phyloP scores from a whole-genome alignment of 1,284 basidiomycete genomes.

The Ustilago curta region DNA sequence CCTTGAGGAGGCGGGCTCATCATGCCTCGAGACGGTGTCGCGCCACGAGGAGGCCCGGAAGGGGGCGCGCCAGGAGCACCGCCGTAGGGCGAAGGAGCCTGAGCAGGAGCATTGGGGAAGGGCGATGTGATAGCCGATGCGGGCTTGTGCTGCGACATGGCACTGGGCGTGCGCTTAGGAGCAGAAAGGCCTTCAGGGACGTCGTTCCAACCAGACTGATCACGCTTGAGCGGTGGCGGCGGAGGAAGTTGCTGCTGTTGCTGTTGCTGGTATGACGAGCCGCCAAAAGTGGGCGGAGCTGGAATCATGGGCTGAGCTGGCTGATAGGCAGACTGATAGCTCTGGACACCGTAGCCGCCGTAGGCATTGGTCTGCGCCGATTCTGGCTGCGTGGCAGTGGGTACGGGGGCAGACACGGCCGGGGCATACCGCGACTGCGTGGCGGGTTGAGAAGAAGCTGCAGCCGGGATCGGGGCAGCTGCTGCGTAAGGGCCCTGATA shows the following conservation, averaged over 20 bases:
- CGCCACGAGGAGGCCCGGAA: constrained; percentile 61
- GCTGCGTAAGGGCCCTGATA: constrained; percentile 44
- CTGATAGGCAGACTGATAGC: constrained; percentile 69
- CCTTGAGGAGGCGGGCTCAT: constrained; percentile 52
- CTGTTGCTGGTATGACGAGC: constrained; percentile 36
- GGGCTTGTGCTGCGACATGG: constrained; percentile 53
- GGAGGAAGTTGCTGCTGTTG: constrained; percentile 65
- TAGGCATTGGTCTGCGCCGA: constrained; percentile 33
- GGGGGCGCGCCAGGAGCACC: constrained; percentile 58
- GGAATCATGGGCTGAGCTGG: constrained; percentile 61
- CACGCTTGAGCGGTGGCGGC: constrained; percentile 73
- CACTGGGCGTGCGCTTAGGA: constrained; percentile 66
- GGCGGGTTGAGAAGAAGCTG: constrained; percentile 66
- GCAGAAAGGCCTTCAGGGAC: constrained; percentile 73
- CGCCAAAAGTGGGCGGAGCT: constrained; percentile 70
- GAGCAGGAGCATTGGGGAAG: constrained; percentile 78
- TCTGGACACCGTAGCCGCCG: constrained; percentile 34
- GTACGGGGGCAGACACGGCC: constrained; percentile 66
- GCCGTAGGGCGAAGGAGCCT: constrained; percentile 44
- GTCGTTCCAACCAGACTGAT: constrained; percentile 92
- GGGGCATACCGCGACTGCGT: constrained; percentile 71
- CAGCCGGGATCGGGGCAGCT: constrained; percentile 70
- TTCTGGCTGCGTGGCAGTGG: constrained; percentile 28
- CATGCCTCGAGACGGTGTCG: constrained; percentile 70
- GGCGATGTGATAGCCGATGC: constrained; percentile 79